Conservation (phyloP, 1,139 yeast species). For the Diutina neorugosa region DNA sequence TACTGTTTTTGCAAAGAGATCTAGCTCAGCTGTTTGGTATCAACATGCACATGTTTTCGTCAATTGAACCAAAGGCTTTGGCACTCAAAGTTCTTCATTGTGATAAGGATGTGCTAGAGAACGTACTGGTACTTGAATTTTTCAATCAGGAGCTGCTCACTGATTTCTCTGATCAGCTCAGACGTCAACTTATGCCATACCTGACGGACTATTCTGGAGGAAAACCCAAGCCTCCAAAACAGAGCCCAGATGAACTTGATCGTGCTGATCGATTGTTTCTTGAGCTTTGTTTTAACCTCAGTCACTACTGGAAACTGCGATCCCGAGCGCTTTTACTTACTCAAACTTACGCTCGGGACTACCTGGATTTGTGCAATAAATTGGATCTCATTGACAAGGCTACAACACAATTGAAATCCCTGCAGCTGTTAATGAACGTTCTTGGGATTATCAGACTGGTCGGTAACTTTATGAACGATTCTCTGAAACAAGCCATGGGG, state of each 20-base stretch:
- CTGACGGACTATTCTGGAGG: constrained; percentile 31
- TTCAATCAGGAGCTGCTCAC: constrained; percentile 61
- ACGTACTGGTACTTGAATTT: constrained; percentile 68
- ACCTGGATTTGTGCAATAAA: constrained; percentile 52
- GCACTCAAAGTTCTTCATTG: constrained; percentile 59
- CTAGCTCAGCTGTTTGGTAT: constrained; percentile 82
- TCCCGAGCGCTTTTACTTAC: constrained; percentile 64
- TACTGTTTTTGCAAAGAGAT: constrained; percentile 65
- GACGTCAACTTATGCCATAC: constrained; percentile 64
- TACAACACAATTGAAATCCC: constrained; percentile 43
- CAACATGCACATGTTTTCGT: constrained; percentile 71
- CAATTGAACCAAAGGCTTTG: constrained; percentile 47
- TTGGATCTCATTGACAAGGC: constrained; percentile 60
- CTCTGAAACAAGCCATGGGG: constrained; percentile 69
- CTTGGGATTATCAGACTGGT: constrained; percentile 70
- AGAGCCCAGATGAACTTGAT: constrained; percentile 42
- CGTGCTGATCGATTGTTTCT: constrained; percentile 74
- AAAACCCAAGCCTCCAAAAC: background rate
- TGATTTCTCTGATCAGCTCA: constrained; percentile 57
- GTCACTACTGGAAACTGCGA: constrained; percentile 77
- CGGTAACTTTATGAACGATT: constrained; percentile 91
- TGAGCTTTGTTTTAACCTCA: constrained; percentile 57
- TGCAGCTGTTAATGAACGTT: constrained; percentile 54
- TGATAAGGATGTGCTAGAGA: constrained; percentile 55
- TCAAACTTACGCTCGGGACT: constrained; percentile 64